phyloP scores from a whole-genome alignment of 2,329 filamentous ascomycete species.

The Zasmidium cellare region DNA sequence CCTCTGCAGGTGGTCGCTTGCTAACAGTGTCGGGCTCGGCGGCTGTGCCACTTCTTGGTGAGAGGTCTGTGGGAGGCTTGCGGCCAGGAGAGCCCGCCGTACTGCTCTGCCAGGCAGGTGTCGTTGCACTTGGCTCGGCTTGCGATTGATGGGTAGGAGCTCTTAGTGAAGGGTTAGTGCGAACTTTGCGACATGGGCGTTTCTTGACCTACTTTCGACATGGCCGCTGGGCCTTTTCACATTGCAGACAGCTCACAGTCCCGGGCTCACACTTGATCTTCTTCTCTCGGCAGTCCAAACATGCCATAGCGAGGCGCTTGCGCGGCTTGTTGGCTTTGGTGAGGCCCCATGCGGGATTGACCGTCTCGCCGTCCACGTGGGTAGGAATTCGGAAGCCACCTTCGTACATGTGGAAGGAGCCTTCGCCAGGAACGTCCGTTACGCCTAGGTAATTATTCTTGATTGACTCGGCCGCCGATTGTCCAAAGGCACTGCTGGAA shows the following conservation, averaged over 20 bases:
- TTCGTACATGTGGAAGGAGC: constrained; percentile 34
- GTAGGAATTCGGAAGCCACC: constrained; percentile 34
- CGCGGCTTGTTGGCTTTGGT: constrained; percentile 92
- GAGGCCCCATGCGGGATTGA: constrained; percentile 90
- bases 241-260: constrained; percentile 83
- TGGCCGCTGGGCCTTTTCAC: constrained; percentile 82
- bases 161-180: constrained; percentile 25
- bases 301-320: constrained; percentile 89
- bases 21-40: constrained; percentile 22
- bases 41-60: constrained; percentile 13
- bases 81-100: constrained; percentile 23
- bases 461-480: constrained; percentile 25
- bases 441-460: constrained; percentile 36
- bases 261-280: constrained; percentile 97
- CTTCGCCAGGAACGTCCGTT: constrained; percentile 32
- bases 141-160: constrained; percentile 28
- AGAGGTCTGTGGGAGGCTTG: constrained; percentile 21
- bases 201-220: constrained; percentile 71
- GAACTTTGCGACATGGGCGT: not conserved
- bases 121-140: constrained; percentile 19
- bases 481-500: constrained; percentile 14
- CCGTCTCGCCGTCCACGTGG: constrained; percentile 75
- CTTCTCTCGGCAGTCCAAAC: constrained; percentile 89
- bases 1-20: constrained; percentile 31
- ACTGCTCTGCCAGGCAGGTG: constrained; percentile 25